Evolutionary conservation across 2,329 filamentous ascomycete species (phyloP).

Genomic region (Alternaria viburni): DNA sequence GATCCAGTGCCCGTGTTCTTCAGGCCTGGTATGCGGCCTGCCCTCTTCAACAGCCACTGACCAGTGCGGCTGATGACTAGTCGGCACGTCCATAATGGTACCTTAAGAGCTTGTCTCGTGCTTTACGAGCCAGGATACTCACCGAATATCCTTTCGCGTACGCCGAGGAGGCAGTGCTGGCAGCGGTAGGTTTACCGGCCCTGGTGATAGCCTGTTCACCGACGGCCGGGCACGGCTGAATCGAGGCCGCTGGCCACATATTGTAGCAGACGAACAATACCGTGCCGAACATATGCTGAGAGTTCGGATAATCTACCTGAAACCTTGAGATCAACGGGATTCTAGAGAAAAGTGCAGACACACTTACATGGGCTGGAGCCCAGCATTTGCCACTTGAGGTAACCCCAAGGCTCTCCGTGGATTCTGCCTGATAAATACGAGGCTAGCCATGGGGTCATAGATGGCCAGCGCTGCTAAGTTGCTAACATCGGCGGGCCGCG

Average conservation of each 20-base stretch:
- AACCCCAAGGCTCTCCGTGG: not conserved
- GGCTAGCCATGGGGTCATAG: not conserved
- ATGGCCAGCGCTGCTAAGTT: not conserved
- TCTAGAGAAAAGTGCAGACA: not conserved
- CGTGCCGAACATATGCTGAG: not conserved
- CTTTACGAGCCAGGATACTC: not conserved
- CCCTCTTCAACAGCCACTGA: not conserved
- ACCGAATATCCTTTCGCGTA: not conserved
- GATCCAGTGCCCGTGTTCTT: not conserved
- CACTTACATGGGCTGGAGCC: not conserved
- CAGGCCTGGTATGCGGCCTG: not conserved
- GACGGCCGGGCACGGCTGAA: not conserved
- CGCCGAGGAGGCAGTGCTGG: not conserved
- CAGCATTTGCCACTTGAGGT: not conserved
- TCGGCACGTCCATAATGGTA: too few species aligned
- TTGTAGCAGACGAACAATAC: not conserved
- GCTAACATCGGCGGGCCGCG: not conserved
- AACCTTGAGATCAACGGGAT: not conserved
- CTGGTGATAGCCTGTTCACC: not conserved
- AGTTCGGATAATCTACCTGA: not conserved
- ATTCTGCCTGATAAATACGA: not conserved
- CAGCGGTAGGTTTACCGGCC: not conserved
- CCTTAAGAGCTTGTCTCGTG: not conserved
- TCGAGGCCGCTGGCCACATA: not conserved
- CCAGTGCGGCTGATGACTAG: not conserved